Evolutionary conservation across 2,329 filamentous ascomycete genomes (phyloP).

Genomic region (Sphaerostilbella broomeana): DNA sequence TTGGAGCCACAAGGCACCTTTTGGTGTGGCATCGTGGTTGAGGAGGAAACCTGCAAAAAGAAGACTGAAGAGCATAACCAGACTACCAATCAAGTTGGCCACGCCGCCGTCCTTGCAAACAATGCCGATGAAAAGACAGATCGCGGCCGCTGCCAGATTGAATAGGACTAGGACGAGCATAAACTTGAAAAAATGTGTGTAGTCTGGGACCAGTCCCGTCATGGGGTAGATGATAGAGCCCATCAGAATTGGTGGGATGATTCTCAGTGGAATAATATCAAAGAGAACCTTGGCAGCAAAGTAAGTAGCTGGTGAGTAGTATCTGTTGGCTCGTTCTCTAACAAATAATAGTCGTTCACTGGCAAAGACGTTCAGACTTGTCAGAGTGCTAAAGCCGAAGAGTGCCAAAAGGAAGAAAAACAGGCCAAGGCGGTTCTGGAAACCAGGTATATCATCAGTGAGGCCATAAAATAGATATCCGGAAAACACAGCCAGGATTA

Average conservation of each 20-base stretch:
- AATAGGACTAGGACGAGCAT: slow-evolving; percentile 89
- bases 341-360: slow-evolving; percentile 86
- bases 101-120: slow-evolving; percentile 87
- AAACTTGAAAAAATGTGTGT: slow-evolving; percentile 82
- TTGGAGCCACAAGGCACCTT: slow-evolving; percentile 82
- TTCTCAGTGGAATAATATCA: slow-evolving; percentile 87
- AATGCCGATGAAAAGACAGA: slow-evolving; percentile 94
- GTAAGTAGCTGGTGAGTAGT: slow-evolving; percentile 90
- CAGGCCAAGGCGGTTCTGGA: slow-evolving; percentile 92
- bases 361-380: slow-evolving; percentile 88
- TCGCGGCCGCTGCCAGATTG: slow-evolving; percentile 87
- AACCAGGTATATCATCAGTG: slow-evolving; percentile 91
- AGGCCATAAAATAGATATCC: slow-evolving; percentile 95
- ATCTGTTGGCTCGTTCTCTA: slow-evolving; percentile 90
- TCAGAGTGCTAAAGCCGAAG: slow-evolving; percentile 94
- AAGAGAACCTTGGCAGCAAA: slow-evolving; percentile 97
- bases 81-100: slow-evolving; percentile 84
- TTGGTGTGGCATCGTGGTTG: slow-evolving; percentile 89
- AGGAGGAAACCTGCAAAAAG: slow-evolving; percentile 90
- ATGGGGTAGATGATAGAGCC: slow-evolving; percentile 96
- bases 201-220: slow-evolving; percentile 82
- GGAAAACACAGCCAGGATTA: slow-evolving; percentile 85
- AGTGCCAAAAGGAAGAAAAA: slow-evolving; percentile 97
- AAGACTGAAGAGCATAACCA: slow-evolving; percentile 96
- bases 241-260: slow-evolving; percentile 92